Conservation (phyloP, 345 rosid species). For the Boechera divaricarpa region DNA sequence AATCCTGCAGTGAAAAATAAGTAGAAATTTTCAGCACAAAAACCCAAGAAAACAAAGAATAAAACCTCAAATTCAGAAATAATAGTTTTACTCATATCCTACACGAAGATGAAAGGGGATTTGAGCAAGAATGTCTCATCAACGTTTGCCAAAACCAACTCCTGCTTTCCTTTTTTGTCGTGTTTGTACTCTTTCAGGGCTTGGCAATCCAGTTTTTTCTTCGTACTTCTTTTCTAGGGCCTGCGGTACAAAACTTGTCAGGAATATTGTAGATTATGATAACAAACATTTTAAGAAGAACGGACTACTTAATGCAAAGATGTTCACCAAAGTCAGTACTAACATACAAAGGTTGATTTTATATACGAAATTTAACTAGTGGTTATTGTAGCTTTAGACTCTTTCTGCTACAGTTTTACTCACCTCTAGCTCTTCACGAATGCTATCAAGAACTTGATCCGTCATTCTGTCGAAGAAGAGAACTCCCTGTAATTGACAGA, state of each 20-base stretch:
- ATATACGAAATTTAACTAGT: not conserved
- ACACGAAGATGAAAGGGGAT: slow-evolving; percentile 22
- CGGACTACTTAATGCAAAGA: not conserved
- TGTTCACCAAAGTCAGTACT: slow-evolving; percentile 21
- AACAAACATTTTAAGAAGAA: not conserved
- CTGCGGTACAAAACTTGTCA: slow-evolving; percentile 50
- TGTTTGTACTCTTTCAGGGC: slow-evolving; percentile 77
- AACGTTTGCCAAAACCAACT: slow-evolving; percentile 84
- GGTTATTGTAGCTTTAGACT: slow-evolving; percentile 17
- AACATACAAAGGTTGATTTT: slow-evolving; percentile 1
- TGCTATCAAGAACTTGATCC: slow-evolving; percentile 75
- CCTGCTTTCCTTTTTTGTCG: slow-evolving; percentile 61
- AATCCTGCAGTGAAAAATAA: slow-evolving; percentile 30
- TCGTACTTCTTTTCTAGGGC: slow-evolving; percentile 85
- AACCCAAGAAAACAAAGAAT: slow-evolving; percentile 13
- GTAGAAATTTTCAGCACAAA: slow-evolving; percentile 1
- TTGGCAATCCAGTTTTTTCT: slow-evolving; percentile 70
- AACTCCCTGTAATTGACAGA: slow-evolving; percentile 65
- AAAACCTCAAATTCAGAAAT: slow-evolving; percentile 17
- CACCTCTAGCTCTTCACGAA: slow-evolving; percentile 72
- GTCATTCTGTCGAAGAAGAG: slow-evolving; percentile 92
- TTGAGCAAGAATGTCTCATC: slow-evolving; percentile 37
- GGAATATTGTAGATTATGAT: not conserved
- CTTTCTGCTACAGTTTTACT: slow-evolving; percentile 36
- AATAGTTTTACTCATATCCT: slow-evolving; percentile 28